These are phyloP conservation scores for Syzygium malaccense DNA, from an alignment of 441 rosid species.

Conservation along the genomic window DNA sequence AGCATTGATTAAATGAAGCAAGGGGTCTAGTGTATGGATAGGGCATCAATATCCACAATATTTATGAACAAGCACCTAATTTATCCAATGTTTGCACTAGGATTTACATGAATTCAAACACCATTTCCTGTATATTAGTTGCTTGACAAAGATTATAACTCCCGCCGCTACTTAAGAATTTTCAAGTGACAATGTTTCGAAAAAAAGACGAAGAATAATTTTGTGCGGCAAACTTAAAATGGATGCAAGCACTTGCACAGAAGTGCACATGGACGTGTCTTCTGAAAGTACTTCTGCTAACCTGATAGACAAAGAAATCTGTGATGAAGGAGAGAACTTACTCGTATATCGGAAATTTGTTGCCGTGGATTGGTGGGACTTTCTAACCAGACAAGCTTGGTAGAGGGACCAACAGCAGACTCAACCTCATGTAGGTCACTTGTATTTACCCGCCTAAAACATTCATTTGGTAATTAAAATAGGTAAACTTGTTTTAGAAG, in stretches of 20 bases:
- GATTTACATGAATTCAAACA: not conserved
- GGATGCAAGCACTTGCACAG: not conserved
- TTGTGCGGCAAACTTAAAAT: not conserved
- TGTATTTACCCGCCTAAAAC: constrained; percentile 68
- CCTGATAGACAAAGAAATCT: not conserved
- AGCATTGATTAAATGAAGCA: not conserved
- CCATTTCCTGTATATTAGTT: not conserved
- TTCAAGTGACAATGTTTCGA: not conserved
- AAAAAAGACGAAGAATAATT: not conserved
- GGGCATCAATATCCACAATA: not conserved
- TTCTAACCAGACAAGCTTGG: constrained; percentile 95
- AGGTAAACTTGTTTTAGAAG: not conserved
- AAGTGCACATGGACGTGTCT: not conserved
- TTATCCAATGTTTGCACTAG: not conserved
- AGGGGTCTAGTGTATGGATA: not conserved
- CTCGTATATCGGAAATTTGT: constrained; percentile 83
- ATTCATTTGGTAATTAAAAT: not conserved
- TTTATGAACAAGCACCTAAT: not conserved
- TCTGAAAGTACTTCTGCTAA: not conserved
- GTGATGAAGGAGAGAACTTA: constrained; percentile 18
- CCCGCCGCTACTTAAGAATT: not conserved
- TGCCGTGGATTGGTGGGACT: constrained; percentile 93
- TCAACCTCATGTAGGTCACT: constrained; percentile 64
- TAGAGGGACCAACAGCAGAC: constrained; percentile 64
- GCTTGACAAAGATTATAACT: not conserved